Evolutionary conservation across 768 basidiomycete species (phyloP).

Genomic region (Rhizopogon sp.): DNA sequence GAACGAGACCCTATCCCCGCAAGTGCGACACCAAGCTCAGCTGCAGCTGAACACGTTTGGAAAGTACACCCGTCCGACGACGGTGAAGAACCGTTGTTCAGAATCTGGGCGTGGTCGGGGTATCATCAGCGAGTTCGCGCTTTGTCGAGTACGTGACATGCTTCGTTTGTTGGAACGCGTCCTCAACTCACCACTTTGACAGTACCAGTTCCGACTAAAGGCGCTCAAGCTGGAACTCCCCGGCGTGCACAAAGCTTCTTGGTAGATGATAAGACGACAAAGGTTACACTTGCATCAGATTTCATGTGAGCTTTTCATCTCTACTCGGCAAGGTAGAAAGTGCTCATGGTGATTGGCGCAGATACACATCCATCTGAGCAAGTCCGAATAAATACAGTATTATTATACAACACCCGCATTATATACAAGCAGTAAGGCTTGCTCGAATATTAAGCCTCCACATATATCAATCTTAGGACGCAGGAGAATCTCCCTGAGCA

Average conservation of each 20-base stretch:
- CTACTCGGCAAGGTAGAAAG: not conserved
- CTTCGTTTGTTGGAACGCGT: not conserved
- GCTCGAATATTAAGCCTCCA: not conserved
- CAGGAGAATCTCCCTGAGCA: conserved; percentile 27
- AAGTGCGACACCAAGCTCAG: conserved; percentile 91
- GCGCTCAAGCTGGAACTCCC: conserved; percentile 78
- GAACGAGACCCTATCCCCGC: conserved; percentile 82
- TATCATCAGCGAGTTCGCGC: conserved; percentile 82
- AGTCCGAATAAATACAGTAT: not conserved
- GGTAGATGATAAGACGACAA: conserved; percentile 41
- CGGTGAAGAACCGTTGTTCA: conserved; percentile 84
- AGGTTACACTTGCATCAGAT: not conserved
- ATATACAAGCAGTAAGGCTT: not conserved
- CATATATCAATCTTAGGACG: conserved; percentile 5
- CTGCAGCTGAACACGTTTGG: conserved; percentile 87
- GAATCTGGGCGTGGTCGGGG: conserved; percentile 86
- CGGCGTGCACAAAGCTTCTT: conserved; percentile 89
- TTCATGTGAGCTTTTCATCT: not conserved
- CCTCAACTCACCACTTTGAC: not conserved
- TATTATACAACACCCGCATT: not conserved
- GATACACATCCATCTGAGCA: too few relatives aligned
- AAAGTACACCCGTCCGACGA: conserved; percentile 76
- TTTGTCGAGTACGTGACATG: conserved; percentile 60
- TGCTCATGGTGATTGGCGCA: not conserved
- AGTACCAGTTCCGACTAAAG: conserved; percentile 91